Conservation (phyloP, 1,139 yeast genomes). For the Pichia norvegensis region DNA sequence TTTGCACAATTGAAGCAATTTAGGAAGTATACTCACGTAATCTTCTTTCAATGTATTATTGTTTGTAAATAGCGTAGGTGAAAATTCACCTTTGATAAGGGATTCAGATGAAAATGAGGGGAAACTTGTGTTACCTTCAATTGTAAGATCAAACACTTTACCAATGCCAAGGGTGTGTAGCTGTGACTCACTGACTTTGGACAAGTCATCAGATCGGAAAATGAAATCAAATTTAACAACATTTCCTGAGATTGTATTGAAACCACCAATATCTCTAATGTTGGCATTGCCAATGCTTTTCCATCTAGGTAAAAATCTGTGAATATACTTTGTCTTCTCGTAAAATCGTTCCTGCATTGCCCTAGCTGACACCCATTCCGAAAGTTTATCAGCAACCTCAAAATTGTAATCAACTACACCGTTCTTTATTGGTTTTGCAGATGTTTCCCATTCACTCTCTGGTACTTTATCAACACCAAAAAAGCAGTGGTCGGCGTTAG, state of each 20-base stretch:
- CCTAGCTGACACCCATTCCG: slow-evolving; percentile 44
- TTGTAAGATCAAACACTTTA: slow-evolving; percentile 46
- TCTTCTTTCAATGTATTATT: not conserved
- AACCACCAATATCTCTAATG: slow-evolving; percentile 80
- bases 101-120: not conserved
- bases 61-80: not conserved
- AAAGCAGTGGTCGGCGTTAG: slow-evolving; percentile 75
- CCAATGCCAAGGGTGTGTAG: slow-evolving; percentile 42
- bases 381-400: slow-evolving; percentile 44
- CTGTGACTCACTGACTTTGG: slow-evolving; percentile 37
- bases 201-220: slow-evolving; percentile 59
- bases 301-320: slow-evolving; percentile 35
- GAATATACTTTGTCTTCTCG: slow-evolving; percentile 32
- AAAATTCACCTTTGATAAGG: too few relatives aligned
- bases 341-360: slow-evolving; percentile 48
- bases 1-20: slow-evolving; percentile 32
- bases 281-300: slow-evolving; percentile 63
- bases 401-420: slow-evolving; percentile 49
- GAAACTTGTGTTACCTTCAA: not conserved
- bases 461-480: slow-evolving; percentile 39
- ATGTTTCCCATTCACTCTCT: slow-evolving; percentile 30
- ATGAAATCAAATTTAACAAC: slow-evolving; percentile 49
- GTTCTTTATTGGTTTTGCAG: slow-evolving; percentile 37
- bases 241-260: slow-evolving; percentile 35
- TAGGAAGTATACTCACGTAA: not conserved